phyloP scores from a whole-genome alignment of 768 basidiomycete species.

The Daedaleopsis sinensis region DNA sequence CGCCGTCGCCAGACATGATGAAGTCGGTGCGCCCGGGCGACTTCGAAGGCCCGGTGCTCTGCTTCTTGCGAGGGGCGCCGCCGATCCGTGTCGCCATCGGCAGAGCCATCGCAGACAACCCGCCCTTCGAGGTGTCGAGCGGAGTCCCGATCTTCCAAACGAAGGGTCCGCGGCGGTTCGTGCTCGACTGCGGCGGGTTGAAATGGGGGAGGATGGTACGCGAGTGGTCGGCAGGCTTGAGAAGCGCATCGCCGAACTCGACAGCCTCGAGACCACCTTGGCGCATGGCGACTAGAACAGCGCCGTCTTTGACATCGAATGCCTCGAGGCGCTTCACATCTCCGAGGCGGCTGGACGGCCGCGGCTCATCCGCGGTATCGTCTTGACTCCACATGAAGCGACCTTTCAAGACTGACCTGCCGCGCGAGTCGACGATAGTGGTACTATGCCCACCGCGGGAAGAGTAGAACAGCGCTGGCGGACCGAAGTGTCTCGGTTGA shows the following conservation, averaged over 20 bases:
- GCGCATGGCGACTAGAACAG: constrained; percentile 83
- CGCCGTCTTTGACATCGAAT: constrained; percentile 74
- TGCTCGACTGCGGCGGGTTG: constrained; percentile 56
- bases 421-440: constrained; percentile 83
- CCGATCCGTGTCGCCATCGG: constrained; percentile 24
- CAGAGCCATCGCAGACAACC: constrained; percentile 32
- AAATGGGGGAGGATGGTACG: constrained; percentile 75
- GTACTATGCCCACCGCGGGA: constrained; percentile 91
- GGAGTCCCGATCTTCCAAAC: constrained; percentile 86
- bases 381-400: constrained; percentile 81
- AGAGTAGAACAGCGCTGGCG: constrained; percentile 85
- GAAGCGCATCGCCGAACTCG: constrained; percentile 76
- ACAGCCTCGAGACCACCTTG: constrained; percentile 85
- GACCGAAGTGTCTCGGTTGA: constrained; percentile 83
- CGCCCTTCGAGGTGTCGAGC: constrained; percentile 45
- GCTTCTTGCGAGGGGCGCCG: constrained; percentile 46
- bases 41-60: constrained; percentile 48
- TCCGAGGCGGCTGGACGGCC: constrained; percentile 57
- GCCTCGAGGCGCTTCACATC: constrained; percentile 85
- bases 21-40: constrained; percentile 56
- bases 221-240: constrained; percentile 81
- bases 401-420: constrained; percentile 81
- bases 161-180: constrained; percentile 73
- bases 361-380: constrained; percentile 47
- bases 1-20: constrained; percentile 48